phyloP scores from a whole-genome alignment of 2,329 filamentous ascomycete species.

The Podosphaera fusca region DNA sequence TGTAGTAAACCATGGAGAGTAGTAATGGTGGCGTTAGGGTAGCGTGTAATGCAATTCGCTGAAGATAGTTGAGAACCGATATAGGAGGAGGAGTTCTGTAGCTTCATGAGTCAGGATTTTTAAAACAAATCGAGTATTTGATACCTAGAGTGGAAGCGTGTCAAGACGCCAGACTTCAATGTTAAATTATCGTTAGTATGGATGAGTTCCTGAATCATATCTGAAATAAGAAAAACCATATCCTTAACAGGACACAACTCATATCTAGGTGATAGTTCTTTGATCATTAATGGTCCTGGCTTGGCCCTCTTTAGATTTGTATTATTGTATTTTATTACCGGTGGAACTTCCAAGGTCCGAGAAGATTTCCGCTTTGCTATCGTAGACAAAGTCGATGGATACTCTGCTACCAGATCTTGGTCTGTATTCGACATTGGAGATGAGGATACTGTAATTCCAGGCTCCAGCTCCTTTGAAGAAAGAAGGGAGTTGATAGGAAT shows the following conservation, averaged over 20 bases:
- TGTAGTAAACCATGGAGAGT: slow-evolving; percentile 98
- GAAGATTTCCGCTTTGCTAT: background rate
- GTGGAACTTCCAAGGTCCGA: background rate
- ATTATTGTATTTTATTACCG: background rate
- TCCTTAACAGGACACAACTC: slow-evolving; percentile 65
- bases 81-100: slow-evolving; percentile 52
- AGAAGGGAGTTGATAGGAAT: background rate
- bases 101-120: background rate
- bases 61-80: slow-evolving; percentile 80
- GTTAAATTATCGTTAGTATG: slow-evolving; percentile 77
- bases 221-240: slow-evolving; percentile 71
- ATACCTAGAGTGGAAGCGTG: slow-evolving; percentile 83
- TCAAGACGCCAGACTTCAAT: slow-evolving; percentile 64
- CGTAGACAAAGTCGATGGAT: background rate
- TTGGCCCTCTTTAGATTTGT: slow-evolving; percentile 26
- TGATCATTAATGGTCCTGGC: slow-evolving; percentile 27
- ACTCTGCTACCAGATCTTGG: background rate
- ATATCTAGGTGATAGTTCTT: slow-evolving; percentile 48
- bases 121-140: background rate
- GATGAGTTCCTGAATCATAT: slow-evolving; percentile 91
- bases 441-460: background rate
- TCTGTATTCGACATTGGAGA: background rate
- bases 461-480: background rate
- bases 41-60: slow-evolving; percentile 78
- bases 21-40: slow-evolving; percentile 81